Base-by-base conservation (phyloP, 2,329 filamentous ascomycete genomes). In the Colletotrichum nymphaeae region DNA sequence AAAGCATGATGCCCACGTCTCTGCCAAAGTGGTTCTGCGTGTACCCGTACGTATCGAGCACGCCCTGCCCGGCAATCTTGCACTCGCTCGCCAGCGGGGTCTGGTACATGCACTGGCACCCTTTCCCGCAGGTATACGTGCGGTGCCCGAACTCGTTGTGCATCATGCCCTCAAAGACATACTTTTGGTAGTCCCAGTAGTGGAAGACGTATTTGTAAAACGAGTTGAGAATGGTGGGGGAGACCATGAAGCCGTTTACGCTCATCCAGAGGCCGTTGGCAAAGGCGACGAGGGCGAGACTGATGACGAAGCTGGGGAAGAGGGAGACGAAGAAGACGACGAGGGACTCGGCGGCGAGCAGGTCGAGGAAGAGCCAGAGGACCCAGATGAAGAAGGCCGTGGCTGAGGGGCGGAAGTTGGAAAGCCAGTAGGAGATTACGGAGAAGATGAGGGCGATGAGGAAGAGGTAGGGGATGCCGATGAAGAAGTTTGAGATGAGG, bases 141-240 rank as follows among this genome's bases (percentile, higher is more conserved):
- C 93, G 86, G 22, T 88, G 76, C 1, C 85, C 84, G 80, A 97
- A 97, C 83, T 97, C 94, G 78, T 97, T 97, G 66, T 96, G 91
- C 94, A 97, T 97, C 94, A 97, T 97, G 16, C 94, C 94, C 79
- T 96, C 91, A 80, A 97, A 97, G 4, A 97, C 94, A 77, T 95
- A 97, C 55, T 86, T 89, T 80, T 96, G 94, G 79, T 97, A 97
- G 80, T 97, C 93, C 79, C 95, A 95, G 81, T 95, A 97, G 80
- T 95, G 93, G 78, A 97, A 97, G 6, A 93, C 93, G 78, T 97
- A 97, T 81, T 91, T 90, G 91, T 93, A 97, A 77, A 97, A 97
- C 2, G 89, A 90, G 81, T 97, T 97, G 53, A 97, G 87, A 2
- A 92, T 89, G 1, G 86, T 89, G 4, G 92, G 90, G 3, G 90